Conservation (phyloP, 106 monocot genomes). For the Dendrobium chrysotoxum region DNA sequence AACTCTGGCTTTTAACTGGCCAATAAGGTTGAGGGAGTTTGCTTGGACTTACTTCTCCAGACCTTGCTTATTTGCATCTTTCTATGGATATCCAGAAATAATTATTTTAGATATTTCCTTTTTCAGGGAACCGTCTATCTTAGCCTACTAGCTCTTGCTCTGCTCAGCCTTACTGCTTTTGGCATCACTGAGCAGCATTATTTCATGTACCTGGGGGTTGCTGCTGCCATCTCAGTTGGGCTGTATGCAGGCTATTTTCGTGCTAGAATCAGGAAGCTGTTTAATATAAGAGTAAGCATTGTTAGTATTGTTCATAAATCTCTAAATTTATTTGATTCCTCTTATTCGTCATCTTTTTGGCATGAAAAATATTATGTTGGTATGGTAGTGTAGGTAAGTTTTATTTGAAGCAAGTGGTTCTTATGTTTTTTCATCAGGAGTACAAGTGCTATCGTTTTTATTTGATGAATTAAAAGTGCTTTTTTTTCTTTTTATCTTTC, state of each 20-base stretch:
- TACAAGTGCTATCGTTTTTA: neutral
- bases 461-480: neutral
- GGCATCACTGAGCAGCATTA: conserved; percentile 29
- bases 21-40: neutral
- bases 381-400: neutral
- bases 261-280: conserved; percentile 56
- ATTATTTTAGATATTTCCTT: neutral
- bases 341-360: neutral
- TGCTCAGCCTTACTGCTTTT: conserved; percentile 61
- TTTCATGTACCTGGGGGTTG: conserved; percentile 51
- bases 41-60: neutral
- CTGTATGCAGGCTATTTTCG: conserved; percentile 70
- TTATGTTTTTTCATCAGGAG: neutral
- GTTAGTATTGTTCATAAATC: neutral
- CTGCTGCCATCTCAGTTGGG: conserved; percentile 37
- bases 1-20: too few species aligned
- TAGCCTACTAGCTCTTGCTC: conserved; percentile 20
- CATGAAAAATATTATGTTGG: neutral
- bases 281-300: conserved; percentile 74
- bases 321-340: neutral
- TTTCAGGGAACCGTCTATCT: conserved; percentile 61
- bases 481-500: neutral
- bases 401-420: neutral
- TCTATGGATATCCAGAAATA: neutral
- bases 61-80: neutral